Evolutionary conservation across 73 alveolate genomes (phyloP), one percentile per base, ranked within the genome.

Genomic region (Symbiodinium natans): DNA sequence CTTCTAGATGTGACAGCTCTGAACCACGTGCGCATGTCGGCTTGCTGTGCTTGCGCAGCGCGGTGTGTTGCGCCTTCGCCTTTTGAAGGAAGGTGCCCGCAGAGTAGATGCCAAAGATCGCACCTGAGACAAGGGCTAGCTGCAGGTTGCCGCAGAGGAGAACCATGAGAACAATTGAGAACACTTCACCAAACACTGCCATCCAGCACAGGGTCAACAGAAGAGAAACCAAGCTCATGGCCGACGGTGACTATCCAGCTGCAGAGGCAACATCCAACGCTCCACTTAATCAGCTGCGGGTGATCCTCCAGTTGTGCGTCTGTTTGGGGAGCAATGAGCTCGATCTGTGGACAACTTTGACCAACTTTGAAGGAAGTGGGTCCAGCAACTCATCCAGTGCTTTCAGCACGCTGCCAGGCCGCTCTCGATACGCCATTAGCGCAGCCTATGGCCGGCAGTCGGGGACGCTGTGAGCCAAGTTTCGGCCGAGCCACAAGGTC

Each of bases 361-460:
- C 74, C 3, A 71, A 71, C 29, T n/a, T n/a, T n/a, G n/a, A n/a
- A n/a, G n/a, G 59, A 6, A 46, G 21, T 9, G 59, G 59, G 59
- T 46, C 59, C 59, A 46, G 59, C 59, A 6, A 6, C 13, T 46
- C 59, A 46, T 63, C 80, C 36, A 63, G 80, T 11, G 80, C 80
- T 63, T 63, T 63, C 10, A 63, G 5, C 80, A 31, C 19, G 9
- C 23, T 63, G 19, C 80, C 80, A 19, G 80, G 80, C 40, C 33
- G 80, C 80, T 63, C 80, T 25, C 80, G 80, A 36, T 63, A 63
- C 80, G 80, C 80, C 80, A 63, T 63, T 25, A 17, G 59, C n/a
- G n/a, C n/a, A n/a, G n/a, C n/a, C n/a, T n/a, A n/a, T n/a, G n/a
- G n/a, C n/a, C n/a, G n/a, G n/a, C n/a, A n/a, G n/a, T n/a, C n/a